Conservation (phyloP, 2,329 filamentous ascomycete species). For the Monosporascus ibericus region DNA sequence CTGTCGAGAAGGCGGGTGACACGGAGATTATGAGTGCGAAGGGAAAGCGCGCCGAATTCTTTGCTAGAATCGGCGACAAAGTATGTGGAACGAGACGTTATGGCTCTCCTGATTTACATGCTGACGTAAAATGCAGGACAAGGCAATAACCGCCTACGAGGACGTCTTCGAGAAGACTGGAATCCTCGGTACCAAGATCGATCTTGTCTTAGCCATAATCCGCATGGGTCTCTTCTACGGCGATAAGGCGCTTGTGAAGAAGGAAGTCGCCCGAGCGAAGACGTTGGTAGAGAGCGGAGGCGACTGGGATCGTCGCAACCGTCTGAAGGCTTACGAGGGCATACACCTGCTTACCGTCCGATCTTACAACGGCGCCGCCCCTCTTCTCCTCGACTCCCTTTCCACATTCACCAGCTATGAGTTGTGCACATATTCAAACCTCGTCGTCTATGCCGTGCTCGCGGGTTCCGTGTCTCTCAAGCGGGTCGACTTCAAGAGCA, state of each 20-base stretch:
- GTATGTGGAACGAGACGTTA: slow-evolving; percentile 36
- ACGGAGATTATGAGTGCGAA: slow-evolving; percentile 89
- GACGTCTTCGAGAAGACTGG: slow-evolving; percentile 95
- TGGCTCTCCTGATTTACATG: background rate
- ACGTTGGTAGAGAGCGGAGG: slow-evolving; percentile 88
- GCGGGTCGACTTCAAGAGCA: slow-evolving; percentile 97
- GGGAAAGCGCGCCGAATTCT: slow-evolving; percentile 94
- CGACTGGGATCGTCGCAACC: slow-evolving; percentile 97
- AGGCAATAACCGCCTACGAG: slow-evolving; percentile 88
- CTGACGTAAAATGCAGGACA: slow-evolving; percentile 57
- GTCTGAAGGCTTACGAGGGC: slow-evolving; percentile 97
- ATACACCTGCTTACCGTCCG: slow-evolving; percentile 88
- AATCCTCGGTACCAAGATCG: slow-evolving; percentile 93
- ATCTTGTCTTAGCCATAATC: slow-evolving; percentile 93
- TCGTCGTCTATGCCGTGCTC: slow-evolving; percentile 93
- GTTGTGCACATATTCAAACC: slow-evolving; percentile 89
- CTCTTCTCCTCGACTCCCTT: slow-evolving; percentile 89
- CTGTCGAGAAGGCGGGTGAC: slow-evolving; percentile 91
- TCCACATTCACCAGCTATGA: slow-evolving; percentile 99
- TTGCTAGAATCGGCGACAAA: slow-evolving; percentile 94
- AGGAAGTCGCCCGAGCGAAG: slow-evolving; percentile 85
- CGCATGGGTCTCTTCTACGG: slow-evolving; percentile 94
- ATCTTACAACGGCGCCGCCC: slow-evolving; percentile 82
- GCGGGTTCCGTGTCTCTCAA: slow-evolving; percentile 92
- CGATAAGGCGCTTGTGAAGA: slow-evolving; percentile 87